Base-by-base conservation (phyloP, 2,329 filamentous ascomycete genomes). In the Epichloe glyceriae region DNA sequence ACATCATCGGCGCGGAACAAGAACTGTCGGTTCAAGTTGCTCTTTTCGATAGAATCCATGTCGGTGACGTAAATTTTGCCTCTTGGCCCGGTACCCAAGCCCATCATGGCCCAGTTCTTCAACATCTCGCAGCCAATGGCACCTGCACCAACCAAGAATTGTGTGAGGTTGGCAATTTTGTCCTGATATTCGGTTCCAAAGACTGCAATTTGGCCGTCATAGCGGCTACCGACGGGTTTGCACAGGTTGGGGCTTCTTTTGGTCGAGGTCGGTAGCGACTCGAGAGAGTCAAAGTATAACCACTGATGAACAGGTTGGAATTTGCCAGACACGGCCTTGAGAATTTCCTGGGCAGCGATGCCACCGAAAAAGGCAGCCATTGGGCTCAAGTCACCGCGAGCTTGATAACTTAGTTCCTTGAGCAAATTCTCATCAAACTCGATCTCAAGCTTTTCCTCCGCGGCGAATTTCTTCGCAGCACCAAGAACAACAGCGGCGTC, bases 101-200 rank as follows among this genome's bases (percentile, higher is more conserved):
- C 93, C 66, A 97, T 95, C 90, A 98, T 94, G 37, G 94, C 91
- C 90, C 93, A 98, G 69, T 97, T 97, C 80, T 98, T 98, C 58
- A 98, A 73, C 86, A 97, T 98, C 65, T 98, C 93, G 63, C 93
- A 98, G 44, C 93, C 93, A 66, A 98, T 98, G 56, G 94, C 93
- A 61, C 93, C 93, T 45, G 93, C 88, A 58, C 93, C 93, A 52
- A 98, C 93, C 50, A 98, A 76, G 73, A 98, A 98, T 61, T 97
- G 82, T 62, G 84, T 93, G 54, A 93, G 70, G 61, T 96, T 95
- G 54, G 85, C 80, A 58, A 98, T 79, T 75, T 95, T 96, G 48
- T 95, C 85, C 68, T 98, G 93, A 68, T 84, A 98, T 56, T 95
- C 87, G 61, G 80, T 85, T 55, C 93, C 93, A 58, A 98, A 95